Base-by-base conservation (phyloP, 495 filamentous ascomycete genomes). In the Annulohypoxylon nitens region DNA sequence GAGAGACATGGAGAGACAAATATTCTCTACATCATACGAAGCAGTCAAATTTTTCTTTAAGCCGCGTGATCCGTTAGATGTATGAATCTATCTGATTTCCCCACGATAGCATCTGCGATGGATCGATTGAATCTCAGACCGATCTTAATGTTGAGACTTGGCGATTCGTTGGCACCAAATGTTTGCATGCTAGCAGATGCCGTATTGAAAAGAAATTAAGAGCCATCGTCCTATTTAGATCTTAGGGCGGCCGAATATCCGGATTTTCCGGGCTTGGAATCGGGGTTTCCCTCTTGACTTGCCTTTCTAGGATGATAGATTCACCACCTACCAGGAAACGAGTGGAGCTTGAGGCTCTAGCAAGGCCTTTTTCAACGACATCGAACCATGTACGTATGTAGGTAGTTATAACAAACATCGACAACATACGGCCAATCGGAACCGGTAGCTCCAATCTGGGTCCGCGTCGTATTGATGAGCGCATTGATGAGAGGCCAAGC, bases 301-400 rank as follows among this genome's bases (percentile, higher is more conserved):
- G 67, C 71, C 67, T 25, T 70, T 70, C 57, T 60, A 34, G 71
- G 69, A 57, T 30, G 37, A 59, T 58, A 53, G 20, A 25, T 26
- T 51, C 23, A 48, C 64, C 50, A 37, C 34, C 11, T 63, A 39
- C 14, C 26, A 62, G 50, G 61, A 67, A 62, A 57, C 30, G 37
- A 41, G 72, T 70, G 67, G 73, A 61, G 69, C 69, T 72, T 75
- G 73, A 72, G 73, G 73, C 73, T 75, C 72, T 75, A 55, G 53
- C 18, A 50, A 36, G 67, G 50, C 58, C 50, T 61, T 57, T 61
- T 61, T 55, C 30, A 45, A 70, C 71, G 67, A 75, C 67, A 51
- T 68, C 60, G 59, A 75, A 68, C 51, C 48, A 67, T 39, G 64
- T 57, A 67, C 33, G 64, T 53, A 67, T 30, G 63, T 55, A 67